Percentiles rank a stretch among this genome's conserved stretches.
Conservation (phyloP, 2,329 filamentous ascomycete genomes). For the Esteya vermicola region DNA sequence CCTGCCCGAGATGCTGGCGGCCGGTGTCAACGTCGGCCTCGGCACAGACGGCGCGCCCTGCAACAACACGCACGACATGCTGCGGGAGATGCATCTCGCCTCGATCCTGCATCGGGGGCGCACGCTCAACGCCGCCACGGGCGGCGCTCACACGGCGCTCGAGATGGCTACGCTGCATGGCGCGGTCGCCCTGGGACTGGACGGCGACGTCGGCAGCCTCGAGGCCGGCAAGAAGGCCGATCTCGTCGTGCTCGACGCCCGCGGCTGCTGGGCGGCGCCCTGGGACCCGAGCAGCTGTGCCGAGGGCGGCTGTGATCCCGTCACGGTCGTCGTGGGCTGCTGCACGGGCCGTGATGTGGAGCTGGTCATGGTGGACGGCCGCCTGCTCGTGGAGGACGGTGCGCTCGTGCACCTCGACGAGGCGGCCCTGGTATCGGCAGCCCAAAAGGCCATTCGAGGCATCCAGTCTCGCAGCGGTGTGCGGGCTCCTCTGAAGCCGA, state of each 20-base stretch:
- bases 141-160: slow-evolving; percentile 29
- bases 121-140: slow-evolving; percentile 23
- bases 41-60: slow-evolving; percentile 40
- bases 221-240: slow-evolving; percentile 29
- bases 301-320: not conserved
- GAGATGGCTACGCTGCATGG: slow-evolving; percentile 38
- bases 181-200: slow-evolving; percentile 29
- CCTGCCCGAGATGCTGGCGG: slow-evolving; percentile 27
- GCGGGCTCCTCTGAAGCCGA: not conserved
- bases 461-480: not conserved
- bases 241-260: slow-evolving; percentile 16
- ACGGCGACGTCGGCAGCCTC: slow-evolving; percentile 21
- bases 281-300: not conserved
- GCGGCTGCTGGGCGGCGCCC: not conserved
- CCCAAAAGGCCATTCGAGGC: not conserved
- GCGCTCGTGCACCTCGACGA: not conserved
- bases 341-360: slow-evolving; percentile 1
- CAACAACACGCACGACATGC: slow-evolving; percentile 35
- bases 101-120: slow-evolving; percentile 31
- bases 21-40: slow-evolving; percentile 29
- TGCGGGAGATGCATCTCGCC: slow-evolving; percentile 37
- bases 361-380: not conserved
- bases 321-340: not conserved
- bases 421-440: not conserved
- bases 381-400: not conserved